Evolutionary conservation across 352 stramenopile genomes (phyloP).

Genomic region (Globisporangium acanthophoron): DNA sequence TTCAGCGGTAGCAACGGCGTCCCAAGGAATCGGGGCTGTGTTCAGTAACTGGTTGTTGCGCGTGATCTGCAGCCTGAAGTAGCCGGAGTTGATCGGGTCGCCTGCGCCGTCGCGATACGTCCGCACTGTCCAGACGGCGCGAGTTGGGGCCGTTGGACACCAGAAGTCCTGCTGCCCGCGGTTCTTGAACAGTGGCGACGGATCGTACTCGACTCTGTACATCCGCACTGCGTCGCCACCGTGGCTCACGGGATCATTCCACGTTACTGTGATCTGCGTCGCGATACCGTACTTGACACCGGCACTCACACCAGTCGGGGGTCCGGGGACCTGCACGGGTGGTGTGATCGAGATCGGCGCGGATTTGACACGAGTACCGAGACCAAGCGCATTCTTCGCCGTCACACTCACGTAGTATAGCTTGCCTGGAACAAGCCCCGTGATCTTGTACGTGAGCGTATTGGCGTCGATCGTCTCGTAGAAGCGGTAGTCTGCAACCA

Average conservation of each 20-base stretch:
- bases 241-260: conserved; percentile 38
- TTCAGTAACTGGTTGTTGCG: conserved; percentile 33
- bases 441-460: conserved; percentile 62
- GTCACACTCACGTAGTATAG: conserved; percentile 87
- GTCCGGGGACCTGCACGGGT: conserved; percentile 73
- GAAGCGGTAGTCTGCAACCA: conserved; percentile 51
- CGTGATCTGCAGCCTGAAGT: conserved; percentile 52
- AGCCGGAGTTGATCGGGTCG: conserved; percentile 39
- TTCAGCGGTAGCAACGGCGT: conserved; percentile 81
- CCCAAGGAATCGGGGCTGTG: conserved; percentile 88
- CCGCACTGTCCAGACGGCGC: conserved; percentile 54
- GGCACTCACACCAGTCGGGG: conserved; percentile 56
- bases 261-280: conserved; percentile 57
- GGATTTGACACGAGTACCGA: conserved; percentile 32
- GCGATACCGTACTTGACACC: conserved; percentile 77
- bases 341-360: conserved; percentile 39
- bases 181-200: conserved; percentile 60
- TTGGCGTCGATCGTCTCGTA: conserved; percentile 64
- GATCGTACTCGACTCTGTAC: conserved; percentile 78
- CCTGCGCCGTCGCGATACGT: conserved; percentile 22
- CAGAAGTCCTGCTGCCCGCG: conserved; percentile 57
- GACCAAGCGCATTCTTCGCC: conserved; percentile 82
- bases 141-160: conserved; percentile 45
- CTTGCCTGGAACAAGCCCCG: conserved; percentile 56
- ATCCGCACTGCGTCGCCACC: conserved; percentile 58